These are phyloP conservation scores for Skeletonema grethae DNA, from an alignment of 108 stramenopile species.

Conservation along the genomic window DNA sequence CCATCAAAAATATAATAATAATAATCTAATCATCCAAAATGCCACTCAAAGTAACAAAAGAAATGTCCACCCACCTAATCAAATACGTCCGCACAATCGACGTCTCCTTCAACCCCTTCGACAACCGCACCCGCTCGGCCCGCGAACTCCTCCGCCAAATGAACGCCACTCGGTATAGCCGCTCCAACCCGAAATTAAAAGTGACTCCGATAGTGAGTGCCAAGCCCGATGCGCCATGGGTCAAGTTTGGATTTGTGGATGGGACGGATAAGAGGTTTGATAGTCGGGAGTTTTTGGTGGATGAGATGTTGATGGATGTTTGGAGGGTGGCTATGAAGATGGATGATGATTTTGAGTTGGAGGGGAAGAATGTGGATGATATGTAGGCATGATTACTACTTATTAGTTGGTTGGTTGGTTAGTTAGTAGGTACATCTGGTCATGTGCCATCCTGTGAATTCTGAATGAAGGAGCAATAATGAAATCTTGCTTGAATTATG, in stretches of 20 bases:
- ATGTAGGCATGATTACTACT: not conserved
- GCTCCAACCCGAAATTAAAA: conserved; percentile 70
- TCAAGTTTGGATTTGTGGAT: conserved; percentile 70
- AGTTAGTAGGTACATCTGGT: not conserved
- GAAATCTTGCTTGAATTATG: not conserved
- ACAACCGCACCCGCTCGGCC: conserved; percentile 69
- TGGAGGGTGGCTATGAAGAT: conserved; percentile 64
- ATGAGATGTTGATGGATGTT: conserved; percentile 72
- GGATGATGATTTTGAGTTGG: conserved; percentile 62
- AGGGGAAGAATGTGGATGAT: conserved; percentile 68
- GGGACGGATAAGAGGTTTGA: conserved; percentile 65
- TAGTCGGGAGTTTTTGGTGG: conserved; percentile 49
- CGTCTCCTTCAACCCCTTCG: conserved; percentile 78
- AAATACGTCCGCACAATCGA: conserved; percentile 73
- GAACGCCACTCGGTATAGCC: conserved; percentile 51
- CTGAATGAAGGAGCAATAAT: too few species aligned
- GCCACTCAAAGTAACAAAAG: conserved; percentile 80
- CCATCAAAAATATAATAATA: too few species aligned
- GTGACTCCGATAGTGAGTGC: conserved; percentile 55
- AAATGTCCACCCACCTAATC: conserved; percentile 70
- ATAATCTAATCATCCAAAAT: conserved; percentile 28
- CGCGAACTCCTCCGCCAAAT: conserved; percentile 77
- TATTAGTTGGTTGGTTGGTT: not conserved
- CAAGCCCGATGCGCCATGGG: conserved; percentile 57
- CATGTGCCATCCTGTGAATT: too few species aligned